phyloP scores from a whole-genome alignment of 2,329 filamentous ascomycete genomes.

The Trichoderma hamatum region DNA sequence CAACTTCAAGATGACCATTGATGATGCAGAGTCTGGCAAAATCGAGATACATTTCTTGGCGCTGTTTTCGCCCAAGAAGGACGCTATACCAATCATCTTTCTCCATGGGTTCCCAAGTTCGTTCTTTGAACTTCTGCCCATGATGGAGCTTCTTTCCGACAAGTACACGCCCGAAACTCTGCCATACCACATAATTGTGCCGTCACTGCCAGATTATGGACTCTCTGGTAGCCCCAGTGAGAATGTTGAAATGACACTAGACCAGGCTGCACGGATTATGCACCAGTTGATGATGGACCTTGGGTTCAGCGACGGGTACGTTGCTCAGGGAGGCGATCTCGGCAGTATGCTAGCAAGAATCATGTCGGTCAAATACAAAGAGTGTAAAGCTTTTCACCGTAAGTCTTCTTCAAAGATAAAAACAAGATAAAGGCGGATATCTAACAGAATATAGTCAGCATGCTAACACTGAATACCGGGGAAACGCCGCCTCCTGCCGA shows the following conservation, averaged over 20 bases:
- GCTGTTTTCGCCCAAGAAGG: background rate
- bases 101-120: constrained; percentile 34
- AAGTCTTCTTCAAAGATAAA: background rate
- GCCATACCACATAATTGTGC: constrained; percentile 61
- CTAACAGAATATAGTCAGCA: background rate
- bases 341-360: background rate
- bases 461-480: background rate
- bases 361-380: background rate
- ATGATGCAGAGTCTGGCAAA: background rate
- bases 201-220: constrained; percentile 57
- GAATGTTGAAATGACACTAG: background rate
- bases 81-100: background rate
- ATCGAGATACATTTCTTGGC: background rate
- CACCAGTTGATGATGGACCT: constrained; percentile 6
- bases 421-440: background rate
- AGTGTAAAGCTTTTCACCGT: background rate
- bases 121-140: constrained; percentile 58
- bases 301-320: constrained; percentile 4
- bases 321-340: constrained; percentile 1
- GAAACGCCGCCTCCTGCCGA: background rate
- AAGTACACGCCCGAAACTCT: constrained; percentile 54
- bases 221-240: background rate
- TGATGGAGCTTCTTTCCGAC: constrained; percentile 49
- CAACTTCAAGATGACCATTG: background rate
- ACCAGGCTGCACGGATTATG: constrained; percentile 3